Evolutionary conservation across 495 filamentous ascomycete genomes (phyloP).

Genomic region (Penicillium bovifimosum): DNA sequence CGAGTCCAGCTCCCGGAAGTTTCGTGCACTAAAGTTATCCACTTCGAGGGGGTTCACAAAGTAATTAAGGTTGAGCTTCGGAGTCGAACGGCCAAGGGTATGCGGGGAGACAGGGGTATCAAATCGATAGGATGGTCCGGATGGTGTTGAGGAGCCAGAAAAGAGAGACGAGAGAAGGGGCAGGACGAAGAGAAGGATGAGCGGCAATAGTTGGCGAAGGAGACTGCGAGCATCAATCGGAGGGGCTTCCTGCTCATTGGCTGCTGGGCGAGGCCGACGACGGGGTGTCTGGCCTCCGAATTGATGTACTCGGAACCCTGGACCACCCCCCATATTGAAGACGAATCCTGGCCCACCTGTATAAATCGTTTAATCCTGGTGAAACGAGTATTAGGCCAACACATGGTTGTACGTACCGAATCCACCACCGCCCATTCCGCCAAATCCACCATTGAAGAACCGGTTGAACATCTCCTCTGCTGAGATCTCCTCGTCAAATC

Average conservation of each 20-base stretch:
- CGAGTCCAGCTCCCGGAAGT: constrained; percentile 69
- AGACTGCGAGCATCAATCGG: constrained; percentile 40
- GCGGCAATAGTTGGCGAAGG: constrained; percentile 66
- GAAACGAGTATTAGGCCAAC: not conserved
- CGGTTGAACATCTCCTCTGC: constrained; percentile 94
- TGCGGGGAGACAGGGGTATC: constrained; percentile 61
- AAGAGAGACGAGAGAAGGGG: constrained; percentile 81
- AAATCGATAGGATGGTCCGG: constrained; percentile 65
- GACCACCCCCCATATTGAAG: constrained; percentile 83
- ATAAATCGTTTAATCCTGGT: not conserved
- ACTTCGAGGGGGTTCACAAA: constrained; percentile 78
- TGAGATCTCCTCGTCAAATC: constrained; percentile 86
- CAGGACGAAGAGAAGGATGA: constrained; percentile 83
- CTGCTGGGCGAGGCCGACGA: constrained; percentile 63
- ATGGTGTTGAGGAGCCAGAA: constrained; percentile 50
- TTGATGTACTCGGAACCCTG: constrained; percentile 78
- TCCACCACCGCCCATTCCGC: constrained; percentile 50
- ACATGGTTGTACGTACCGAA: constrained; percentile 48
- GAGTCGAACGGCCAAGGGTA: constrained; percentile 67
- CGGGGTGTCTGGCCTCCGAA: constrained; percentile 68
- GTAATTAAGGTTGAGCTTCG: constrained; percentile 67
- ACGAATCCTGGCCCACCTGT: constrained; percentile 74
- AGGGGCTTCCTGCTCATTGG: constrained; percentile 45
- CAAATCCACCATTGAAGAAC: constrained; percentile 71
- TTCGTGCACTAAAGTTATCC: constrained; percentile 55